Evolutionary conservation across 306 rosid species (phyloP), one percentile per base, ranked within the genome.

Genomic region (Cercis canadensis): DNA sequence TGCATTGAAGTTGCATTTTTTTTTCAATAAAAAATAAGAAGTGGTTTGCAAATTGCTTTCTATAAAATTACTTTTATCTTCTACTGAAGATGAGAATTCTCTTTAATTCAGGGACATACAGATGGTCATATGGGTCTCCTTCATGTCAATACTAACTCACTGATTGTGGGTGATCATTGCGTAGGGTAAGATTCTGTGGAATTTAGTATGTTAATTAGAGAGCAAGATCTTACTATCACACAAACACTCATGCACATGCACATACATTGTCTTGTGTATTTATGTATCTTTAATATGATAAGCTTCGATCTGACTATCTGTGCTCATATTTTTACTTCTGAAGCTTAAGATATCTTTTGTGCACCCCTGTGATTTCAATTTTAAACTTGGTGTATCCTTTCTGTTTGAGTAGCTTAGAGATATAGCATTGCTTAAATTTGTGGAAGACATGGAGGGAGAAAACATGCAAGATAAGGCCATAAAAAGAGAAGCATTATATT

Each of bases 121-220:
- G 98, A 92, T 89, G 98, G 96, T 57, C 98, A 92, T 80, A 77
- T 89, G 92, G 95, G 75, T 6, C 75, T 92, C 76, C 95, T 87
- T 81, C 96, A 92, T 57, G 77, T 73, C 66, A 74, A 81, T 33
- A 84, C 95, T 45, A 64, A 88, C 74, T 86, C 96, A 67, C 68
- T 92, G 78, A 81, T 92, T 75, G 96, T 87, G 0, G 98, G 98
- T 69, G 98, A 92, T 82, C 98, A 92, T 64, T 92, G 98, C 73
- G 86, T 92, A 32, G 96, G 98, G 98, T 92, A 85, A 92, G 89
- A 71, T 75, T 81, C 68, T 21, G 14, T 70, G 65, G 46, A 65
- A 51, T 65, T 47, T 37, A 12, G 29, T 64, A 49, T 40, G 40
- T 69, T 41, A 67, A 51, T 41, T 40, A 59, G 45, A 40, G 33